Base-by-base conservation (phyloP, 2,329 filamentous ascomycete genomes). In the Chalaropsis thielavioides region DNA sequence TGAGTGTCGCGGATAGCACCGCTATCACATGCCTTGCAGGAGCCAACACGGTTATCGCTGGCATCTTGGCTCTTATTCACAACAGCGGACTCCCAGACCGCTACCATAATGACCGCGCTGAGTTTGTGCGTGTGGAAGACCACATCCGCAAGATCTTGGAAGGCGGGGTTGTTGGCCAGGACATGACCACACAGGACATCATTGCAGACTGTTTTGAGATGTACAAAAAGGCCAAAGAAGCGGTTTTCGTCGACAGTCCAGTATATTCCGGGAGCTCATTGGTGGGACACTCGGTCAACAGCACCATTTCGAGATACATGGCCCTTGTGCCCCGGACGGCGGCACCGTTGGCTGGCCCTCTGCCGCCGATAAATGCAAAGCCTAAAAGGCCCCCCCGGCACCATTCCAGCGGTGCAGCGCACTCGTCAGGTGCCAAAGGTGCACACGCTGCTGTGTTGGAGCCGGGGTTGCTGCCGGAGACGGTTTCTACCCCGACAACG, bases 11-110 rank as follows among this genome's bases (percentile, higher is more conserved):
- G 13, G 64, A 75, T 13, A 75, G 76, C 13, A 76, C 73, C 1
- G 71, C 74, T 17, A 79, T 82, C 64, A 81, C 80, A 1, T 67
- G 77, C n/a, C 75, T 82, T 7, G 80, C 78, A 0, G 79, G 78
- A 5, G 69, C 76, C 66, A 81, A 81, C 70, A 82, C 80, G 0
- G 71, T 80, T 64, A 73, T 77, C 49, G 78, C 80, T 7, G 80
- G 80, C 1, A 69, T 81, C 6, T 73, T 82, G 3, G 80, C 79
- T 2, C 72, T 82, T 17, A 69, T 82, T 66, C 79, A 81, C 71
- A 82, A 82, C 69, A 81, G 78, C 66, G 80, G 80, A 0, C 70
- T 82, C 19, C 80, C 80, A 1, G 78, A 81, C 67, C 73, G 79
- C 7, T 81, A 81, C 68, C 75, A 79, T 35, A 76, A 76, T 61